These are phyloP conservation scores for Remersonia thermophila DNA, from an alignment of 2,329 filamentous ascomycete species.

Conservation along the genomic window DNA sequence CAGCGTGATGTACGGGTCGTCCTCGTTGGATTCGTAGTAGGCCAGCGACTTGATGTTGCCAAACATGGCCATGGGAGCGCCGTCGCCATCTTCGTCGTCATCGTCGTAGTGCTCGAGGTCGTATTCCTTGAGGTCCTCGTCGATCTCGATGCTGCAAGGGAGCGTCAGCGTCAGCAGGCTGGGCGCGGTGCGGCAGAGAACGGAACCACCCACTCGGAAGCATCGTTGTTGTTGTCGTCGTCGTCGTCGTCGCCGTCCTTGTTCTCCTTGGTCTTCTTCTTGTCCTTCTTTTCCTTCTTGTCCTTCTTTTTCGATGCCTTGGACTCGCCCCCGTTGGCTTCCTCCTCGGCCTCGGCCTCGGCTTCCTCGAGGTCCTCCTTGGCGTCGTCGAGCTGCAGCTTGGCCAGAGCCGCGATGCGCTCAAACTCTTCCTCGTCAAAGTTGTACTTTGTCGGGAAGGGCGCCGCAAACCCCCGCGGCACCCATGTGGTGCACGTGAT, in stretches of 20 bases:
- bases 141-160: slow-evolving; percentile 36
- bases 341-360: slow-evolving; percentile 20
- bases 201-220: slow-evolving; percentile 29
- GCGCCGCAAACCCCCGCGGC: slow-evolving; percentile 62
- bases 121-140: slow-evolving; percentile 91
- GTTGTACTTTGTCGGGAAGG: slow-evolving; percentile 62
- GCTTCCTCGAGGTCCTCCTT: slow-evolving; percentile 74
- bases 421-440: slow-evolving; percentile 65
- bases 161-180: slow-evolving; percentile 1
- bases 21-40: slow-evolving; percentile 87
- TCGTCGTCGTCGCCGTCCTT: slow-evolving; percentile 21
- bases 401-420: slow-evolving; percentile 61
- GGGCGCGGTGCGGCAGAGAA: too few species aligned
- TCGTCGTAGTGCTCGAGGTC: slow-evolving; percentile 94
- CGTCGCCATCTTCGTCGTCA: slow-evolving; percentile 50
- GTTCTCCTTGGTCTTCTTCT: slow-evolving; percentile 10
- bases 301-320: slow-evolving; percentile 19
- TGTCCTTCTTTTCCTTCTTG: slow-evolving; percentile 23
- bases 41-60: slow-evolving; percentile 87
- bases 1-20: slow-evolving; percentile 93
- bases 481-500: slow-evolving; percentile 68
- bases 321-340: slow-evolving; percentile 18
- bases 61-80: slow-evolving; percentile 78
- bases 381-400: slow-evolving; percentile 80
- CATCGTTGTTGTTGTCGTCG: slow-evolving; percentile 18